A percentile compares a stretch with the other conserved stretches of the same genome.
Conservation (phyloP, 2,329 filamentous ascomycete species). For the Pseudogymnoascus sp. region DNA sequence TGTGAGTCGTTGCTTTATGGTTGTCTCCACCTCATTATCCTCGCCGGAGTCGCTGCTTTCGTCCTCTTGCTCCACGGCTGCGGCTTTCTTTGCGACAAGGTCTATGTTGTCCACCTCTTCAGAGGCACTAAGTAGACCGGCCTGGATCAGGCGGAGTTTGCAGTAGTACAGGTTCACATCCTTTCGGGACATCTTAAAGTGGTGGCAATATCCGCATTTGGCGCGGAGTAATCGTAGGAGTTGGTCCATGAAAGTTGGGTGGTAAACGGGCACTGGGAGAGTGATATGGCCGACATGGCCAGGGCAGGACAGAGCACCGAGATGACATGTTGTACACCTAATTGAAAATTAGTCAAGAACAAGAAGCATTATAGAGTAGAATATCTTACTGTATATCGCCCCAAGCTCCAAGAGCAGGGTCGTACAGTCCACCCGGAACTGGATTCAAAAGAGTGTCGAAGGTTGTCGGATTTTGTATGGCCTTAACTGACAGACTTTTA, state of each 20-base stretch:
- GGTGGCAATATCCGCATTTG: conserved; percentile 85
- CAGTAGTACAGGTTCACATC: conserved; percentile 73
- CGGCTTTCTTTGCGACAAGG: conserved; percentile 16
- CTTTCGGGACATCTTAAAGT: conserved; percentile 69
- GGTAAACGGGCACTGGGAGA: conserved; percentile 85
- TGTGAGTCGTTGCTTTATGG: conserved; percentile 49
- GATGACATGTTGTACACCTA: conserved; percentile 88
- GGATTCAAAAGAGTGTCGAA: conserved; percentile 89
- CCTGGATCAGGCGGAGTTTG: conserved; percentile 77
- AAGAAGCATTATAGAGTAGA: neutral
- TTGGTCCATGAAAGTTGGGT: conserved; percentile 95
- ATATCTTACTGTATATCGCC: conserved; percentile 66
- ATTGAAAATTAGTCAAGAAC: conserved; percentile 16
- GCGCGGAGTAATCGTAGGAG: conserved; percentile 75
- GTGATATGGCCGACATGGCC: conserved; percentile 95
- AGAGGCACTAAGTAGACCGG: conserved; percentile 68
- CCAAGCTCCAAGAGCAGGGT: conserved; percentile 84
- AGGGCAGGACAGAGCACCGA: conserved; percentile 73
- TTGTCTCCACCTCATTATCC: conserved; percentile 34
- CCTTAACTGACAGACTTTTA: conserved; percentile 80
- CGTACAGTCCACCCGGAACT: conserved; percentile 84
- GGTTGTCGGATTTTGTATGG: conserved; percentile 88
- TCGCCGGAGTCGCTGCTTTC: conserved; percentile 24
- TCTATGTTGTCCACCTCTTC: conserved; percentile 38
- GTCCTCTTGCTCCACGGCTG: conserved; percentile 15